phyloP scores from a whole-genome alignment of 148 eudicot species.

The Heliamphora exappendiculata region DNA sequence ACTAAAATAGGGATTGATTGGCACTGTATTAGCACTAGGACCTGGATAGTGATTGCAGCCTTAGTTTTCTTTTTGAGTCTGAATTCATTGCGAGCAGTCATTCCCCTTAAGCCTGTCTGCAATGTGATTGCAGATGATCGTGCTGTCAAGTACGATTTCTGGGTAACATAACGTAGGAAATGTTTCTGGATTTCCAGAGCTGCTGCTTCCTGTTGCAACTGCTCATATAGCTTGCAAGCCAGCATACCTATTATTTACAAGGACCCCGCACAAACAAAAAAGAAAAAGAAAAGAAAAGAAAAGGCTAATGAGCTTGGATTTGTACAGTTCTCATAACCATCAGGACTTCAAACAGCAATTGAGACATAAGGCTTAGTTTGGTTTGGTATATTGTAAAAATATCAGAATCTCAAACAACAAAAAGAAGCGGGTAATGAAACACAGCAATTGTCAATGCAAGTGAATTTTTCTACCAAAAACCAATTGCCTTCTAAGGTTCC shows the following conservation, averaged over 20 bases:
- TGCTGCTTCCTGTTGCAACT: conserved; percentile 73
- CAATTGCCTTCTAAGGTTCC: no score
- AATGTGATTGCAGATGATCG: conserved; percentile 52
- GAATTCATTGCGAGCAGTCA: conserved; percentile 83
- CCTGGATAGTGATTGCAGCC: conserved; percentile 86
- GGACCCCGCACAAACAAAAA: no score
- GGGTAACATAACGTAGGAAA: conserved; percentile 49
- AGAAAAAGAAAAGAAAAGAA: background rate
- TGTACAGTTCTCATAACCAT: no score
- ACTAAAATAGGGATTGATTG: conserved; percentile 1
- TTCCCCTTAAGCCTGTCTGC: conserved; percentile 88
- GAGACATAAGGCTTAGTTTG: no score
- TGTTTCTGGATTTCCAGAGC: conserved; percentile 81
- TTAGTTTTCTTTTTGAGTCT: conserved; percentile 77
- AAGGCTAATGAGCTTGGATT: no score
- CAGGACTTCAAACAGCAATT: no score
- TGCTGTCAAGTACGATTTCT: conserved; percentile 44
- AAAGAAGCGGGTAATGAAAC: no score
- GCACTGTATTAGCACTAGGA: conserved; percentile 16
- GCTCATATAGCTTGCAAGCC: conserved; percentile 75
- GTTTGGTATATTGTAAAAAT: no score
- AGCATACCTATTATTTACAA: conserved; percentile 51
- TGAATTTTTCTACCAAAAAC: background rate
- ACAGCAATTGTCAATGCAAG: no score
- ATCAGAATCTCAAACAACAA: no score